Evolutionary conservation across 257 asterid species (phyloP).

Genomic region (Pogostemon cablin): DNA sequence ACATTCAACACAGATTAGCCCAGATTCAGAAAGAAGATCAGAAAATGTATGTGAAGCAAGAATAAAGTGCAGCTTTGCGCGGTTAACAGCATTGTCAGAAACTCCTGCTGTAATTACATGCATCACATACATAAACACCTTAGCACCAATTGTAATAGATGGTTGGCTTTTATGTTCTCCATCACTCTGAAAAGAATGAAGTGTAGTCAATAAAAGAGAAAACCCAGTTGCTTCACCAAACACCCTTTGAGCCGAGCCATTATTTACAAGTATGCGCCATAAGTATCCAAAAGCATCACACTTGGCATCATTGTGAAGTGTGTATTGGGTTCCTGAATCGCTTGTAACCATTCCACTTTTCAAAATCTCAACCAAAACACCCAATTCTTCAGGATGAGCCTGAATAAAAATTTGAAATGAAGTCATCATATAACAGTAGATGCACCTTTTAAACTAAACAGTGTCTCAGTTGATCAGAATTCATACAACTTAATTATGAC

Average conservation of each 20-base stretch:
- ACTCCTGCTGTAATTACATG: slow-evolving; percentile 90
- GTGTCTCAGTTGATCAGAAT: slow-evolving; percentile 23
- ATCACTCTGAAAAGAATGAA: slow-evolving; percentile 79
- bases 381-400: slow-evolving; percentile 95
- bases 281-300: slow-evolving; percentile 93
- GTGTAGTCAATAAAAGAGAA: slow-evolving; percentile 88
- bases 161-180: slow-evolving; percentile 53
- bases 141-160: slow-evolving; percentile 44
- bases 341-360: slow-evolving; percentile 98
- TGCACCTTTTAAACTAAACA: slow-evolving; percentile 18
- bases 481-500: slow-evolving; percentile 21
- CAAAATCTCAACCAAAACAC: slow-evolving; percentile 78
- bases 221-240: slow-evolving; percentile 99
- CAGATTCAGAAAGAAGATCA: slow-evolving; percentile 90
- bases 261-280: slow-evolving; percentile 87
- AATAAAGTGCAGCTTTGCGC: slow-evolving; percentile 69
- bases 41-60: slow-evolving; percentile 78
- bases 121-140: slow-evolving; percentile 80
- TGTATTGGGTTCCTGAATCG: slow-evolving; percentile 76
- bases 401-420: slow-evolving; percentile 37
- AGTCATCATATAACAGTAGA: slow-evolving; percentile 23
- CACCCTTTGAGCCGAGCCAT: slow-evolving; percentile 87
- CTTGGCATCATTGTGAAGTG: slow-evolving; percentile 78
- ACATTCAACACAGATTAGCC: slow-evolving; percentile 82
- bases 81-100: slow-evolving; percentile 78